A percentile compares a stretch with the other conserved stretches of the same genome.
phyloP scores from a whole-genome alignment of 129 eudicot species.

The Flaveria bidentis region DNA sequence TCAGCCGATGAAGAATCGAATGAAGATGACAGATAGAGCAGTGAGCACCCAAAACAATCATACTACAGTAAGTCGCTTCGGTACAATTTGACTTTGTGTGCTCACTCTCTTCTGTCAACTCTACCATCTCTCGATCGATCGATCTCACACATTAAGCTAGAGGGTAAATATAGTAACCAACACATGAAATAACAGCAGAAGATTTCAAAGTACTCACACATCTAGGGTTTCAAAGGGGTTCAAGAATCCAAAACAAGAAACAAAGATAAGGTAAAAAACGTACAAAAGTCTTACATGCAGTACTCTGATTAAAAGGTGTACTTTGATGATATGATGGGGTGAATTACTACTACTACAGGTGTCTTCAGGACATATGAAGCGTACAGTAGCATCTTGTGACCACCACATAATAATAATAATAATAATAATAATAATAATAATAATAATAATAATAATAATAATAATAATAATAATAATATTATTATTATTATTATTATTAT shows the following conservation, averaged over 20 bases:
- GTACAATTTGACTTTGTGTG: constrained; percentile 48
- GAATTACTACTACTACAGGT: neutral
- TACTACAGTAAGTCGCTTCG: constrained; percentile 17
- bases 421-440: neutral
- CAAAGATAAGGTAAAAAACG: neutral
- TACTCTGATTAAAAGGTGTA: neutral
- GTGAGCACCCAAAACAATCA: constrained; percentile 53
- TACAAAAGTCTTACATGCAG: neutral
- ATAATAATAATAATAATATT: too few species aligned
- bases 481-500: too few species aligned
- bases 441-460: neutral
- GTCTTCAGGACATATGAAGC: too few species aligned
- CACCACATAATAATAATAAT: neutral
- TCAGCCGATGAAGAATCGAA: neutral
- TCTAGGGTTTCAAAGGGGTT: too few species aligned
- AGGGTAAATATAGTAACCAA: neutral
- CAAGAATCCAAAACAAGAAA: constrained; percentile 10
- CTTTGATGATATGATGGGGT: neutral
- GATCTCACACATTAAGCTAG: neutral
- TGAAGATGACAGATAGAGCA: constrained; percentile 52
- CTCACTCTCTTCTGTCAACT: constrained; percentile 63
- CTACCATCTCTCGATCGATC: constrained; percentile 6
- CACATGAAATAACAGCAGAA: too few species aligned
- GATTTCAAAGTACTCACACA: too few species aligned
- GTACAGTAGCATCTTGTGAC: neutral